Evolutionary conservation across 2,329 filamentous ascomycete species (phyloP).

Genomic region (Phoma herbarum): DNA sequence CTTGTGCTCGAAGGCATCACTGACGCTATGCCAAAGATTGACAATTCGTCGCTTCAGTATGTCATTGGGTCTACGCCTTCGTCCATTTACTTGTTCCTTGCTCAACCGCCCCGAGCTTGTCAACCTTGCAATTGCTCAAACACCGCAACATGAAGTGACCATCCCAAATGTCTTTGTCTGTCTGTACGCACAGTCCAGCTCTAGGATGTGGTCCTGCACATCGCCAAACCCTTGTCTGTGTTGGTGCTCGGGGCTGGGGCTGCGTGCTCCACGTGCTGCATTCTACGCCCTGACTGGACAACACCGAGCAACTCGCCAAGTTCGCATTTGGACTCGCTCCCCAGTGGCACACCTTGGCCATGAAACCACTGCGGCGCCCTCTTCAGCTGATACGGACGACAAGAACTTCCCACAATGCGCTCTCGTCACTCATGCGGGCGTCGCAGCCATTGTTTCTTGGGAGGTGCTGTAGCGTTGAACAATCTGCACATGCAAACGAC

Average conservation of each 20-base stretch:
- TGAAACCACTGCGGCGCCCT: conserved; percentile 26
- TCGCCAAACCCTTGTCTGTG: conserved; percentile 21
- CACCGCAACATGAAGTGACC: not conserved
- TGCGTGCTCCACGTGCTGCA: conserved; percentile 22
- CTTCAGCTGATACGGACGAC: conserved; percentile 29
- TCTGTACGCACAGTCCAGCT: conserved; percentile 17
- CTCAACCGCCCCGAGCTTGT: not conserved
- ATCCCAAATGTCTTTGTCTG: not conserved
- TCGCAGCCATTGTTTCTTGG: conserved; percentile 28
- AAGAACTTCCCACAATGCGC: conserved; percentile 32
- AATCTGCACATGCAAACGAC: conserved; percentile 32
- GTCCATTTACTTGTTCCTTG: not conserved
- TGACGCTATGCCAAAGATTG: not conserved
- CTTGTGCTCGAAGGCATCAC: not conserved
- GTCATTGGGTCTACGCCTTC: not conserved
- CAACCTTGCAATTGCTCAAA: not conserved
- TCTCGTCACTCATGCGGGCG: conserved; percentile 33
- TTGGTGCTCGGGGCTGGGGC: conserved; percentile 7
- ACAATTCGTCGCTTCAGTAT: not conserved
- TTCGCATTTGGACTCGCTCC: conserved; percentile 25
- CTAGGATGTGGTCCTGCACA: conserved; percentile 11
- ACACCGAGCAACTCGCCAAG: conserved; percentile 26
- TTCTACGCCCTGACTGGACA: conserved; percentile 32
- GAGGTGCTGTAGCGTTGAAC: conserved; percentile 28
- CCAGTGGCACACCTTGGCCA: conserved; percentile 35